A percentile compares a stretch with the other conserved stretches of the same genome.
Evolutionary conservation across 1,139 yeast genomes (phyloP).

Genomic region (Yamadazyma atlantica): DNA sequence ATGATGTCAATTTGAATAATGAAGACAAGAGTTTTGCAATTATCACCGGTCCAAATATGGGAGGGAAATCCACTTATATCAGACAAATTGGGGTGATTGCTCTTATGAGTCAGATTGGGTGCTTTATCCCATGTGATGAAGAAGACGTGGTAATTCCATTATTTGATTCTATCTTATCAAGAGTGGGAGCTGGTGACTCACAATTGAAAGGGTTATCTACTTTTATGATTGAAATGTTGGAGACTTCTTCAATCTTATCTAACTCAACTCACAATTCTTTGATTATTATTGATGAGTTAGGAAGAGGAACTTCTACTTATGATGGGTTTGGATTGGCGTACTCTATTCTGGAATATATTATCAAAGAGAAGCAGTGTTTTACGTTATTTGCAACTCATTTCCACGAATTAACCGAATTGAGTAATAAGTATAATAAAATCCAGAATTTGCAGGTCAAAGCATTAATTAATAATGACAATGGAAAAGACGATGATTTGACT

Average conservation of each 20-base stretch:
- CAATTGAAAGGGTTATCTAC: constrained; percentile 96
- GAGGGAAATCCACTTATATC: constrained; percentile 94
- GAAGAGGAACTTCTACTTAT: constrained; percentile 95
- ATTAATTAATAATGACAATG: constrained; percentile 54
- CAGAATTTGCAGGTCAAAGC: constrained; percentile 92
- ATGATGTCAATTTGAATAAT: constrained; percentile 62
- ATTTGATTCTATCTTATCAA: constrained; percentile 87
- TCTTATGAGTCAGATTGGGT: constrained; percentile 88
- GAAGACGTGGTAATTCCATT: constrained; percentile 54
- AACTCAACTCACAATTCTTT: constrained; percentile 82
- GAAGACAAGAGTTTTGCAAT: constrained; percentile 62
- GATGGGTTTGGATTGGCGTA: constrained; percentile 98
- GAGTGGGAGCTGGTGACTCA: constrained; percentile 99
- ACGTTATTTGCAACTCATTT: constrained; percentile 95
- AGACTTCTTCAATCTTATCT: constrained; percentile 86
- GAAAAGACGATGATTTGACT: constrained; percentile 64
- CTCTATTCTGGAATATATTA: constrained; percentile 88
- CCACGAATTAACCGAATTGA: constrained; percentile 84
- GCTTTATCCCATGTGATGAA: constrained; percentile 67
- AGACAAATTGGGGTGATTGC: constrained; percentile 90
- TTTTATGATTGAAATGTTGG: constrained; percentile 97
- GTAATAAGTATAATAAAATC: constrained; percentile 61
- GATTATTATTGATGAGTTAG: constrained; percentile 91
- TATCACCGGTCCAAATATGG: constrained; percentile 98
- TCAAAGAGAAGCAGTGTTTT: constrained; percentile 68